Base-by-base conservation (phyloP, 1,284 basidiomycete genomes). In the Trichosporon faecale region DNA sequence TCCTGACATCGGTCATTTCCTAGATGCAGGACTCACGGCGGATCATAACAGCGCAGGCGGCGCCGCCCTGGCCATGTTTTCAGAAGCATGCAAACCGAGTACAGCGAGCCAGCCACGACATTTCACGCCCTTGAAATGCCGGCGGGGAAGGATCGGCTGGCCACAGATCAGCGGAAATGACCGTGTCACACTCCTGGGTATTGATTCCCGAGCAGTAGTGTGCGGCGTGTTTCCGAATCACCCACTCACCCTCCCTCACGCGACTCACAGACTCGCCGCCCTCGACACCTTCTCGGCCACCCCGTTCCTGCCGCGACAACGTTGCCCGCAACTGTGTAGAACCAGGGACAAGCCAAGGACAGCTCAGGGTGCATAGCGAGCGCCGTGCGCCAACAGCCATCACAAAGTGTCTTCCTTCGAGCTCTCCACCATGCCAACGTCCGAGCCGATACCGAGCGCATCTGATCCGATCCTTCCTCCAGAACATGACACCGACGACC, bases 1-100 rank as follows among this genome's bases (percentile, higher is more conserved):
- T n/a, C 16, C 27, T 33, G 16, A 31, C n/a, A 7, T 61, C 57
- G 57, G 57, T 61, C 57, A 61, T 61, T 61, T 61, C 57, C 57
- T 61, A 18, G n/a, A 31, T 31, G 57, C 57, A 61, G 9, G 4
- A 3, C 12, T 2, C 57, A 9, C 57, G 3, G 27, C 29, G 57
- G 57, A 61, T 23, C 57, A 25, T 61, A 31, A 11, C 49, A 52
- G 35, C 11, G 35, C 35, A 37, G 12, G 31, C 31, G 9, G 31
- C 9, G 31, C 31, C 35, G 35, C 35, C 35, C 35, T 37, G 11
- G 35, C n/a, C n/a, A 37, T 3, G 11, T 1, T 37, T 12, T 12
- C 9, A n/a, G 29, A 27, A 27, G 23, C 16, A 61, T 61, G 57
- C 49, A 52, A 25, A 7, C 21, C 23, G 49, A 52, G 21, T n/a